A percentile compares a stretch with the other conserved stretches of the same genome.
phyloP scores from a whole-genome alignment of 352 stramenopile genomes.

The Pythium pyrilobum region DNA sequence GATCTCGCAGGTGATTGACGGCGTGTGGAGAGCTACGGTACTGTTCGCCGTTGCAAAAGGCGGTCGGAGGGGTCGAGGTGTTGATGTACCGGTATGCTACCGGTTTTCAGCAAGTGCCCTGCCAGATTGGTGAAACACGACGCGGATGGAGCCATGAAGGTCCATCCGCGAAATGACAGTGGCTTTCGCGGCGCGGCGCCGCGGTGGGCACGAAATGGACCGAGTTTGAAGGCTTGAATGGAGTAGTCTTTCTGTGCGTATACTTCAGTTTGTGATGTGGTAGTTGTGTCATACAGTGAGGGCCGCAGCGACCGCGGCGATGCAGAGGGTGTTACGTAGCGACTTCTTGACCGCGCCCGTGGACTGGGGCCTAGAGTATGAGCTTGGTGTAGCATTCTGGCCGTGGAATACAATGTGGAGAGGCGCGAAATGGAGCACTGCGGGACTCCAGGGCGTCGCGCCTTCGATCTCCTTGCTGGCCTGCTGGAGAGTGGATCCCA shows the following conservation, averaged over 20 bases:
- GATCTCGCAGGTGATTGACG: background rate
- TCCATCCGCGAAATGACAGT: too few species aligned
- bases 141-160: slow-evolving; percentile 1
- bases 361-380: background rate
- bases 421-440: slow-evolving; percentile 26
- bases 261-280: too few species aligned
- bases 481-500: slow-evolving; percentile 31
- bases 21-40: background rate
- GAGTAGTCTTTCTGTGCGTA: too few species aligned
- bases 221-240: too few species aligned
- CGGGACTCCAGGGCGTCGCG: slow-evolving; percentile 18
- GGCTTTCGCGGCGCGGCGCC: too few species aligned
- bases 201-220: too few species aligned
- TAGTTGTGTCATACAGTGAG: slow-evolving; percentile 12
- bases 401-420: slow-evolving; percentile 7
- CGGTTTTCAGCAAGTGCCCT: too few species aligned
- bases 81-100: background rate
- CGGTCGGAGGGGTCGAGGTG: background rate
- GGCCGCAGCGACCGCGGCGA: slow-evolving; percentile 31
- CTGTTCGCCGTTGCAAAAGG: background rate
- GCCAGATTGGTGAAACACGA: slow-evolving; percentile 3
- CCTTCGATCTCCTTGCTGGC: slow-evolving; percentile 22
- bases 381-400: background rate
- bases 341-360: slow-evolving; percentile 9
- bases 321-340: slow-evolving; percentile 32